Evolutionary conservation across 768 basidiomycete species (phyloP), one percentile per base, ranked within the genome.

Genomic region (Macrolepiota albuminosa): DNA sequence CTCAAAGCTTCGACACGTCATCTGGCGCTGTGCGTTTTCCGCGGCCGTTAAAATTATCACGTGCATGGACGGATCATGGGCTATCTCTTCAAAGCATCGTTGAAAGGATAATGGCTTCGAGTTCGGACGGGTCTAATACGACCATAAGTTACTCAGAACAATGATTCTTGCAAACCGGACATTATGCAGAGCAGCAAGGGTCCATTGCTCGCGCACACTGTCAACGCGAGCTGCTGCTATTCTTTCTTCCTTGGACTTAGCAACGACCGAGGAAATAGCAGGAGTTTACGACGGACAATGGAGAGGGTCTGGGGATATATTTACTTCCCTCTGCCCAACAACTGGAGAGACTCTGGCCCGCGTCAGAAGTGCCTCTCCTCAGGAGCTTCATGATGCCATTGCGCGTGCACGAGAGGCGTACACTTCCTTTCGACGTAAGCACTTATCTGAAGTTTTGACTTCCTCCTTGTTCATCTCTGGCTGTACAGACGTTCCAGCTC

Each of bases 251-350:
- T 70, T 93, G 54, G 86, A 84, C 64, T 83, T 93, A 58, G 77
- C 79, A 7, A 76, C 78, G 6, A 70, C 75, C n/a, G 75, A 76
- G 13, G 86, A 88, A 54, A 66, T 91, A 16, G 73, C 79, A 11
- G 92, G 93, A 2, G 89, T 94, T 18, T 95, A 91, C 67, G 88
- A 94, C 67, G 92, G 92, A 39, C 73, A 80, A 65, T 95, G 93
- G 93, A 76, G 79, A 58, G 93, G 92, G 24, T 80, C 82, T 21
- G 93, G 93, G 3, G 87, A 88, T 55, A 58, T 90, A 5, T 67
- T 90, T 18, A 75, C 82, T 64, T 91, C 89, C 54, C 68, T 83
- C 18, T 96, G 94, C 71, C 94, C 94, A 14, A 84, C 92, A 9
- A 96, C 94, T 16, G 93, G 93, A 3, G 93, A 96, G 69, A 76